These are phyloP conservation scores for Isatis lusitanica DNA, from an alignment of 441 rosid species.

Conservation along the genomic window DNA sequence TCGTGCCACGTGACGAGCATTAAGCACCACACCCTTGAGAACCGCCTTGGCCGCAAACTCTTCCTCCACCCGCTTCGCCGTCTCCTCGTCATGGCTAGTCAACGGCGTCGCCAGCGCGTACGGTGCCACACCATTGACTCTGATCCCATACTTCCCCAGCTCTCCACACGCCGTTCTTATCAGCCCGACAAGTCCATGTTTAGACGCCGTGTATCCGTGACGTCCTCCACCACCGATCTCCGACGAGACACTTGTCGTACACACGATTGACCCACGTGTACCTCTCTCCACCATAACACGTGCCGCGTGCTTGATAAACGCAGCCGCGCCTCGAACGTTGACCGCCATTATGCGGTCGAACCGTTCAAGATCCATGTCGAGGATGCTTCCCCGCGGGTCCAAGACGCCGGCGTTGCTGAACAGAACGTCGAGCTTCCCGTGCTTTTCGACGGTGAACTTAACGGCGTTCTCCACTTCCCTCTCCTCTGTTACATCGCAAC, in stretches of 20 bases:
- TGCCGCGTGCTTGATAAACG: constrained; percentile 71
- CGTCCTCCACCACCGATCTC: constrained; percentile 54
- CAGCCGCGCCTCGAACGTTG: constrained; percentile 72
- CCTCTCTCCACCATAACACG: constrained; percentile 66
- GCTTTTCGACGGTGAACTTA: constrained; percentile 23
- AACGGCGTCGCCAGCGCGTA: constrained; percentile 30
- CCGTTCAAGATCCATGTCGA: constrained; percentile 54
- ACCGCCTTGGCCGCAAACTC: constrained; percentile 40
- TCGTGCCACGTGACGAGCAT: constrained; percentile 68
- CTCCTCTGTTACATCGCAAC: constrained; percentile 30
- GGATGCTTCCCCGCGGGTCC: constrained; percentile 52
- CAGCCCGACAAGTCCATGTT: constrained; percentile 67
- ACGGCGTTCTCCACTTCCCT: constrained; percentile 26
- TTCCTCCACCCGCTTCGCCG: constrained; percentile 50
- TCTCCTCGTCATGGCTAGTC: constrained; percentile 45
- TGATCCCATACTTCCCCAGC: constrained; percentile 72
- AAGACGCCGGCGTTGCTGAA: constrained; percentile 77
- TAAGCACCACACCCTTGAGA: constrained; percentile 60
- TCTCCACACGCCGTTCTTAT: constrained; percentile 62
- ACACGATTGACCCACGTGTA: constrained; percentile 63
- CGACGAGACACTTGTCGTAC: constrained; percentile 61
- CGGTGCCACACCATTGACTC: constrained; percentile 42
- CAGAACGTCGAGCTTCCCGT: constrained; percentile 50
- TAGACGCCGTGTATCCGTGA: constrained; percentile 64
- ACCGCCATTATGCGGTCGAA: constrained; percentile 62